Evolutionary conservation across 169 alveolate species (phyloP), one percentile per base, ranked within the genome.

Genomic region (Cryptosporidium baileyi): DNA sequence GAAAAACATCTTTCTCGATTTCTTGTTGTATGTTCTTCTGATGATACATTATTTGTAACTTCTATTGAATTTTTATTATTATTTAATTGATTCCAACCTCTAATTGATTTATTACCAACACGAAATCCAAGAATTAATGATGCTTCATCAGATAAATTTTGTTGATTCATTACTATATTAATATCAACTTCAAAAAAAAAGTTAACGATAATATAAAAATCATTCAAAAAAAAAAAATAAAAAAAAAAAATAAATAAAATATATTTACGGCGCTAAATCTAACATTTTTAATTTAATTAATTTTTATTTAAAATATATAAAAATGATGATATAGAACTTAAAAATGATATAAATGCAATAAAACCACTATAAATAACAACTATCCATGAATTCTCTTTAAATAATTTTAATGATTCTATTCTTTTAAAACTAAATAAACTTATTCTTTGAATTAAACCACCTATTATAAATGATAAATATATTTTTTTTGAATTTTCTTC

Each of bases 61-160:
- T 11, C 19, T 19, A 0, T 4, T 26, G 0, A 0, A 47, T 47
- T 47, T 26, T 47, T 47, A 26, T 57, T 57, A 0, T 0, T 11
- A 22, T 3, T 49, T 1, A 44, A 22, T 45, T 47, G 81, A 32
- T 32, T 65, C 81, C 81, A 65, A 17, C 81, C 81, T 45, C 81
- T 34, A 24, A 49, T 65, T 13, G 81, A 40, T 43, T 26, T 65
- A 15, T 40, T 17, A 26, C 61, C 81, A 7, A 65, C 81, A 15
- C 81, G 38, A 36, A 65, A 65, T 26, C 81, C 81, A 26, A 60
- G 28, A 47, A 65, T 65, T 32, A 65, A 40, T 11, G 81, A 45
- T n/a, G 81, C 47, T 62, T 47, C 62, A n/a, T 49, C 81, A 7
- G 63, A 19, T n/a, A 44, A 30, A 36, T n/a, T 51, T 30, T 65